Evolutionary conservation across 495 filamentous ascomycete species (phyloP), one percentile per base, ranked within the genome.

Genomic region (Hypoxylon trugodes): DNA sequence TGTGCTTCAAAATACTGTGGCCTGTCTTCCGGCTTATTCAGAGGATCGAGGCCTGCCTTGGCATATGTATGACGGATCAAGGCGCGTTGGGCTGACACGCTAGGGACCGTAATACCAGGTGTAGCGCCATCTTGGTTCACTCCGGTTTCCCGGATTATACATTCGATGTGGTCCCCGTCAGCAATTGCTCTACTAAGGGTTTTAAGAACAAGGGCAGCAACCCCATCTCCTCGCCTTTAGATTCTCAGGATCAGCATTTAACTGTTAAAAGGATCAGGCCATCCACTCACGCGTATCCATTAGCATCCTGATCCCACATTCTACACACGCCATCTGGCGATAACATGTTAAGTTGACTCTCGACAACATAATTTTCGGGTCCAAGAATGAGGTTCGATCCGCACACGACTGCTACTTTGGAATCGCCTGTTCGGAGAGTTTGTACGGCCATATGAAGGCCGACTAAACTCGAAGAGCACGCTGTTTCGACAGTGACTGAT

Each of bases 271-370:
- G n/a, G n/a, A n/a, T n/a, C n/a, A 86, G 81, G 0, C 90, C 78
- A n/a, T 82, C 84, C 6, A 87, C 80, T 7, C 89, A 83, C 0
- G 32, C 88, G 69, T 88, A 91, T 0, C 89, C 89, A 64, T 88
- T 76, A 0, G 87, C 89, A 0, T 61, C 41, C 0, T 74, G 71
- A 46, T 88, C 86, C 56, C 76, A 79, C 33, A 76, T 73, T n/a
- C 68, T 71, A 0, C 65, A 73, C 18, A 68, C 68, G 13, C 76
- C 72, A 26, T 69, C 63, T 0, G 71, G 68, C 3, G 49, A 52
- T 5, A 79, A 55, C 43, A 75, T 73, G 16, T 45, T 28, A 4
- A 67, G 35, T 9, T 67, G 62, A n/a, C 45, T 45, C 18, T 47
- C 43, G 41, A 65, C 49, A 2, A 76, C 57, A 22, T 71, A 76